Percentiles rank a stretch among this genome's conserved stretches.
These are phyloP conservation scores for Oryza longistaminata DNA, from an alignment of 176 grass and related monocot species.

Conservation along the genomic window DNA sequence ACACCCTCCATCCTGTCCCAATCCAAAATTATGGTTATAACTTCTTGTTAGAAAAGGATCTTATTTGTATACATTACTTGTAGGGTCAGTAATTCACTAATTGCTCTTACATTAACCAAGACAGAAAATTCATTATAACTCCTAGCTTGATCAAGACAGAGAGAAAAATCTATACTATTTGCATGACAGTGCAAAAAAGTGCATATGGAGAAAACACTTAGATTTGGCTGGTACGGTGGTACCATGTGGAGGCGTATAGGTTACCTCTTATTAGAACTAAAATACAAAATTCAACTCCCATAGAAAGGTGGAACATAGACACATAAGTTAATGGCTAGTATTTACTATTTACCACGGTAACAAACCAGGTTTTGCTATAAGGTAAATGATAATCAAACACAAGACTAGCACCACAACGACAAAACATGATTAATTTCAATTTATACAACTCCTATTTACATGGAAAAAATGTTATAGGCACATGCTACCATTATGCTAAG, in stretches of 20 bases:
- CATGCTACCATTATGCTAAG: not conserved
- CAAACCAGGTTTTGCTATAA: conserved; percentile 7
- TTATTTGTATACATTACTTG: not conserved
- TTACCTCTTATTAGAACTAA: not conserved
- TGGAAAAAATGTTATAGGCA: not conserved
- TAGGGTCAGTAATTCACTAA: not conserved
- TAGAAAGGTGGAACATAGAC: not conserved
- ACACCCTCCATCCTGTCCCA: conserved; percentile 77
- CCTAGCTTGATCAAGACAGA: not conserved
- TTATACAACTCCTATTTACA: not conserved
- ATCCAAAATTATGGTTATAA: conserved; percentile 12
- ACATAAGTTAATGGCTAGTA: not conserved
- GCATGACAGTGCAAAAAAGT: not conserved
- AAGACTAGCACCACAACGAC: not conserved
- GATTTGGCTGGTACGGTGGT: not conserved
- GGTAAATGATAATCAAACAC: not conserved
- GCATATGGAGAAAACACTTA: not conserved
- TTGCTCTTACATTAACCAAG: not conserved
- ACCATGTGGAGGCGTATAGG: not conserved
- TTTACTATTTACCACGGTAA: conserved; percentile 2
- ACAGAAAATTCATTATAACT: not conserved
- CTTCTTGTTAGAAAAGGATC: not conserved
- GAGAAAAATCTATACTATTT: not conserved
- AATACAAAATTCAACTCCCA: not conserved
- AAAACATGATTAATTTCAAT: not conserved